Percentiles rank a stretch among this genome's conserved stretches.
These are phyloP conservation scores for Colletotrichum magnum DNA, from an alignment of 2,329 filamentous ascomycete species.

Conservation along the genomic window DNA sequence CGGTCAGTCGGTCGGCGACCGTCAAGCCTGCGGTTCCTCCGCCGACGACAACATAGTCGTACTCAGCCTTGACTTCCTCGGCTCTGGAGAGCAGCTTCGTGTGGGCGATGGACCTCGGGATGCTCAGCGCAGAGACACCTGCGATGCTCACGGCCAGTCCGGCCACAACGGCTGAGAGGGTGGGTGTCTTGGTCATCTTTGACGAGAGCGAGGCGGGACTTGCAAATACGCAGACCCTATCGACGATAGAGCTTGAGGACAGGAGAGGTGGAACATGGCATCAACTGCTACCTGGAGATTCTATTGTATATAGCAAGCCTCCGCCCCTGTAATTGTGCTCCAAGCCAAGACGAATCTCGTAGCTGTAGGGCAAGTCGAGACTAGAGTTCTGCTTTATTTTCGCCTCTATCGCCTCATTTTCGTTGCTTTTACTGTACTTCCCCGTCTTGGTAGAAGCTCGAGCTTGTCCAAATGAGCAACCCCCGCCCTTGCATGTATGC, in stretches of 20 bases:
- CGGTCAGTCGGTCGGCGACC: constrained; percentile 41
- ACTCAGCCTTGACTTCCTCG: constrained; percentile 34
- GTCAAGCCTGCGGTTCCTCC: constrained; percentile 41
- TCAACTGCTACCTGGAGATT: no score
- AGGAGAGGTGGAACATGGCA: no score
- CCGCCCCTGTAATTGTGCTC: no score
- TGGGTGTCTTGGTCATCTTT: constrained; percentile 7
- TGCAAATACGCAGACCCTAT: background rate
- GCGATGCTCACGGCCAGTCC: background rate
- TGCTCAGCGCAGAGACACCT: constrained; percentile 2
- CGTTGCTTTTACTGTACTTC: background rate
- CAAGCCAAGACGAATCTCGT: no score
- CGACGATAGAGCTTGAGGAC: no score
- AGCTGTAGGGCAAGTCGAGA: no score
- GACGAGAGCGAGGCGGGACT: background rate
- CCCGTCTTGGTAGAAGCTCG: background rate
- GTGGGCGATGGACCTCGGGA: constrained; percentile 19
- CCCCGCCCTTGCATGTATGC: background rate
- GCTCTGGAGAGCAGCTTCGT: constrained; percentile 14
- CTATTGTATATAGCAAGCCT: no score
- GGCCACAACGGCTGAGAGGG: background rate
- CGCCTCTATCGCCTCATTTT: no score
- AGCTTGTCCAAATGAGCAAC: background rate
- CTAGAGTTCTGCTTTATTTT: no score
- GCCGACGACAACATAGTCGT: constrained; percentile 45